These are phyloP conservation scores for Pholiota adiposa DNA, from an alignment of 1,284 basidiomycete genomes.

Conservation along the genomic window DNA sequence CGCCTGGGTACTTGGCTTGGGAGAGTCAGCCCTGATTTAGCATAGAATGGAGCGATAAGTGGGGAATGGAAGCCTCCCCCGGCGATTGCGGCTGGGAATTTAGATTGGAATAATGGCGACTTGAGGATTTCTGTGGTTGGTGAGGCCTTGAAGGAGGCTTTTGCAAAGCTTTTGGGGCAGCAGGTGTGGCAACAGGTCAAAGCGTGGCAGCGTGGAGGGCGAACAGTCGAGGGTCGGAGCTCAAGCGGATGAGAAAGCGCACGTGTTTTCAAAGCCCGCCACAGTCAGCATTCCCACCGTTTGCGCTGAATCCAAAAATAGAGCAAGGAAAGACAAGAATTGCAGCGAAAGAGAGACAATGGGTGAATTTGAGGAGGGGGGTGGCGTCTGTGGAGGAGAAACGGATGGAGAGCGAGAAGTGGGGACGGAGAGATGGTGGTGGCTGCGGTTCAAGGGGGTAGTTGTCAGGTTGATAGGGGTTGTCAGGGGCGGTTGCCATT, in stretches of 20 bases:
- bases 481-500: slow-evolving; percentile 26
- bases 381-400: background rate
- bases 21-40: slow-evolving; percentile 8
- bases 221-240: background rate
- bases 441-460: slow-evolving; percentile 17
- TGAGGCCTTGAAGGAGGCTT: background rate
- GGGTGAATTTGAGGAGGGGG: background rate
- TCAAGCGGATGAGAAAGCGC: background rate
- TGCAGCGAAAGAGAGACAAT: background rate
- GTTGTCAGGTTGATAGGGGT: slow-evolving; percentile 23
- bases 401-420: background rate
- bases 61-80: slow-evolving; percentile 21
- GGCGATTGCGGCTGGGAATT: slow-evolving; percentile 13
- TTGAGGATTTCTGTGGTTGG: background rate
- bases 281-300: background rate
- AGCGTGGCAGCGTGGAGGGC: background rate
- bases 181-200: background rate
- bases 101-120: slow-evolving; percentile 1
- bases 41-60: slow-evolving; percentile 12
- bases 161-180: background rate
- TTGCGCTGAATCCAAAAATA: slow-evolving; percentile 1
- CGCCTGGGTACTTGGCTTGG: slow-evolving; percentile 7
- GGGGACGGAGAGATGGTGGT: slow-evolving; percentile 7
- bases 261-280: slow-evolving; percentile 9
- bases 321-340: background rate